Percentiles rank a stretch among this genome's conserved stretches.
phyloP scores from a whole-genome alignment of 1,284 basidiomycete species.

The Lentinula novae-zelandiae region DNA sequence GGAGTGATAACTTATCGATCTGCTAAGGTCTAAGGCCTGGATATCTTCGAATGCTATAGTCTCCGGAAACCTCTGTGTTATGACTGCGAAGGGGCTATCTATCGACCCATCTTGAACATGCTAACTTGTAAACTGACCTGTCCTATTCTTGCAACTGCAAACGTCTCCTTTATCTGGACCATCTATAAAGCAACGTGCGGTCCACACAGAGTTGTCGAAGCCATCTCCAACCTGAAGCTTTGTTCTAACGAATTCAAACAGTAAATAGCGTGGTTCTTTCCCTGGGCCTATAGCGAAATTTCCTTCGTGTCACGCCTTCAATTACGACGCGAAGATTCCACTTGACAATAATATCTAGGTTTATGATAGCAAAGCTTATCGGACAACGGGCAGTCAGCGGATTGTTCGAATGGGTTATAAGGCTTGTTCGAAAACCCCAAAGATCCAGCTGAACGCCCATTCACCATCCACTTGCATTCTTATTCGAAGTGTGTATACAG shows the following conservation, averaged over 20 bases:
- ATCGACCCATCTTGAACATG: background rate
- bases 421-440: background rate
- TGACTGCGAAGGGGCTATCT: background rate
- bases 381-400: background rate
- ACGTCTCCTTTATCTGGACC: background rate
- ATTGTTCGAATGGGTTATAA: background rate
- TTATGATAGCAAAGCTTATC: background rate
- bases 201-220: background rate
- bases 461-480: background rate
- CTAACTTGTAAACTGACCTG: background rate
- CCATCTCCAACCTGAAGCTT: background rate
- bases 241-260: background rate
- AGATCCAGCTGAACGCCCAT: background rate
- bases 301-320: background rate
- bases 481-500: background rate
- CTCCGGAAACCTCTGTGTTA: background rate
- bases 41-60: background rate
- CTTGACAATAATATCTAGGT: background rate
- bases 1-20: background rate
- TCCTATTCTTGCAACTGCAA: background rate
- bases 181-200: slow-evolving; percentile 8
- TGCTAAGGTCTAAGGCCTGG: background rate
- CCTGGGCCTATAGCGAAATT: slow-evolving; percentile 14
- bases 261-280: no score
- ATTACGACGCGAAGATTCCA: background rate